A percentile compares a stretch with the other conserved stretches of the same genome.
These are phyloP conservation scores for Leccinum subgranulosum DNA, from an alignment of 768 basidiomycete species.

Conservation along the genomic window DNA sequence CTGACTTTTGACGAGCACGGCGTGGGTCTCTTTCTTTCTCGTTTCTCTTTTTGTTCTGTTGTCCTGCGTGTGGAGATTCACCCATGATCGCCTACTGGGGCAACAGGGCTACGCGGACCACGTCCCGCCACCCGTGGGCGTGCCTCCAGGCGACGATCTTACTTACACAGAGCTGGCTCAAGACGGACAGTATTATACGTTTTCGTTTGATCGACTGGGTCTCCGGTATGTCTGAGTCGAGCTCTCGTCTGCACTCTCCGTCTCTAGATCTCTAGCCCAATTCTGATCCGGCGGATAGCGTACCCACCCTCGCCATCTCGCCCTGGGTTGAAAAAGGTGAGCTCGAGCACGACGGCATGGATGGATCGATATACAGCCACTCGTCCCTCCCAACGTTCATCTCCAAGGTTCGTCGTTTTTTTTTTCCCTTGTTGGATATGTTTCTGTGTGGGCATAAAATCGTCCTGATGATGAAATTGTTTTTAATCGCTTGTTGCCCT, in stretches of 20 bases:
- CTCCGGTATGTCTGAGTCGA: conserved; percentile 12
- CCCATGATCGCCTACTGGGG: background rate
- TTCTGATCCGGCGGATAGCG: background rate
- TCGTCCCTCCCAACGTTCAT: conserved; percentile 22
- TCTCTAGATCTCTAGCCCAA: background rate
- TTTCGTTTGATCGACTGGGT: conserved; percentile 23
- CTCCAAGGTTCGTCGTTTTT: conserved; percentile 10
- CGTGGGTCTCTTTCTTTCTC: conserved; percentile 4
- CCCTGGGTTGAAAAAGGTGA: conserved; percentile 24
- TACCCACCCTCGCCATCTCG: conserved; percentile 22
- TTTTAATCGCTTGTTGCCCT: background rate
- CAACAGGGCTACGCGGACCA: conserved; percentile 24
- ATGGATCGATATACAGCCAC: conserved; percentile 19
- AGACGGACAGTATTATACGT: conserved; percentile 19
- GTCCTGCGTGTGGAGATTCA: background rate
- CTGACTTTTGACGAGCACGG: conserved; percentile 28
- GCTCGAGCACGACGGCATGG: conserved; percentile 7
- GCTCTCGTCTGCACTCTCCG: background rate
- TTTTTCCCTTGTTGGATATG: background rate
- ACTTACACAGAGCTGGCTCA: conserved; percentile 22
- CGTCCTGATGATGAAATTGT: background rate
- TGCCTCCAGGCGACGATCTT: conserved; percentile 21
- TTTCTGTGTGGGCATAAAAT: background rate
- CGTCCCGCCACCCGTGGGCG: conserved; percentile 19
- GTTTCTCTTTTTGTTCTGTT: background rate